phyloP scores from a whole-genome alignment of 805 yeast genomes.

The Candida awuae region DNA sequence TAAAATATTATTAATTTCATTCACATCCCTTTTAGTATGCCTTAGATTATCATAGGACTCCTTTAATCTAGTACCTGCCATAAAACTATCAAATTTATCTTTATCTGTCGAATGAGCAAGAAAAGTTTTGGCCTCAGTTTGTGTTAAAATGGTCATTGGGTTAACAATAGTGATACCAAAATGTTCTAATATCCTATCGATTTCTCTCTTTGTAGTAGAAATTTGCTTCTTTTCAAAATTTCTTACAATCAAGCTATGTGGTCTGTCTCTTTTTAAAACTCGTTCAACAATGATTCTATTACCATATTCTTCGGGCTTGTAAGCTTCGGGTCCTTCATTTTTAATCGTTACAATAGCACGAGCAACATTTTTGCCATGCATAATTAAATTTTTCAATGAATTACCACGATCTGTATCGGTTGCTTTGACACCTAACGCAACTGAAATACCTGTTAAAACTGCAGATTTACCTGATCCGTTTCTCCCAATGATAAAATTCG shows the following conservation, averaged over 20 bases:
- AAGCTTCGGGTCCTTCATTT: constrained; percentile 62
- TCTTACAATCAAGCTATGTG: constrained; percentile 46
- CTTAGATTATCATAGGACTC: constrained; percentile 52
- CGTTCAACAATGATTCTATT: constrained; percentile 63
- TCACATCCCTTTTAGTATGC: constrained; percentile 34
- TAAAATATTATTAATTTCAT: constrained; percentile 31
- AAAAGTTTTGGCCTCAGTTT: constrained; percentile 88
- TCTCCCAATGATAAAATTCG: constrained; percentile 81
- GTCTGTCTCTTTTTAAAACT: constrained; percentile 45
- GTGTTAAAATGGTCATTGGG: constrained; percentile 88
- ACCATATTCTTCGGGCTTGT: constrained; percentile 59
- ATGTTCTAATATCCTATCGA: constrained; percentile 60
- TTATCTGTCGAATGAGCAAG: constrained; percentile 66
- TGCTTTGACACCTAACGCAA: constrained; percentile 86
- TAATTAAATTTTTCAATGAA: constrained; percentile 59
- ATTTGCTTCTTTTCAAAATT: constrained; percentile 43
- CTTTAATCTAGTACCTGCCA: constrained; percentile 70
- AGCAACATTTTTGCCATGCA: constrained; percentile 68
- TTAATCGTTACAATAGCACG: constrained; percentile 55
- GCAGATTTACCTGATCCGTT: constrained; percentile 94
- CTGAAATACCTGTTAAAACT: constrained; percentile 74
- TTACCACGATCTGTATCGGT: constrained; percentile 79
- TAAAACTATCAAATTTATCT: constrained; percentile 67
- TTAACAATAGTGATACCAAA: constrained; percentile 78
- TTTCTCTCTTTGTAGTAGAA: constrained; percentile 52